phyloP scores from a whole-genome alignment of 2,329 filamentous ascomycete genomes.

The Tolypocladium sp. region DNA sequence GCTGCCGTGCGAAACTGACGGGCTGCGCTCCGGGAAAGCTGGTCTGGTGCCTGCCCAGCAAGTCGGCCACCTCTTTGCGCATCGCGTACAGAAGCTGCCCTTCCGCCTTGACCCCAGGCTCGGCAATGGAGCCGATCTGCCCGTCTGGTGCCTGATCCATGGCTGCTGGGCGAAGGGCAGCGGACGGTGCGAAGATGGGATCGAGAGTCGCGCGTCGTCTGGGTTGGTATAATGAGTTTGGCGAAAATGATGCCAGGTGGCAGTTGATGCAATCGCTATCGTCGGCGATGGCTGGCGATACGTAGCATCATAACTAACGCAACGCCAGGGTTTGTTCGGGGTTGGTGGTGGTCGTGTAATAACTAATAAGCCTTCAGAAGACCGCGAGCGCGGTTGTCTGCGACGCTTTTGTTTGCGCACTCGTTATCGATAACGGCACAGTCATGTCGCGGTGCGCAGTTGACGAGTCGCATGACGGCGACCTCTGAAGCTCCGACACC shows the following conservation, averaged over 20 bases:
- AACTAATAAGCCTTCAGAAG: neutral
- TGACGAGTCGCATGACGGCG: neutral
- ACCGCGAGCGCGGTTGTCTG: neutral
- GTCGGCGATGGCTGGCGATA: neutral
- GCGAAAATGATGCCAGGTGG: neutral
- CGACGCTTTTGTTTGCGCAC: neutral
- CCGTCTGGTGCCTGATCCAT: conserved; percentile 21
- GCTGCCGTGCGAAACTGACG: conserved; percentile 77
- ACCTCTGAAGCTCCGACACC: neutral
- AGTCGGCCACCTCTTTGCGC: conserved; percentile 61
- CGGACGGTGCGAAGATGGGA: neutral
- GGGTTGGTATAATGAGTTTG: neutral
- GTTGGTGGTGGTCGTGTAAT: neutral
- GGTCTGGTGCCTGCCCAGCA: conserved; percentile 60
- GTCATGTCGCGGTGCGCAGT: neutral
- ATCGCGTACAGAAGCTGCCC: conserved; percentile 51
- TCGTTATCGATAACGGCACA: neutral
- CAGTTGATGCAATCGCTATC: neutral
- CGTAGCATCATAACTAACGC: neutral
- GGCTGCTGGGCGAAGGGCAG: neutral
- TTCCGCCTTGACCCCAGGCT: conserved; percentile 57
- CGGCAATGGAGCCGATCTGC: conserved; percentile 41
- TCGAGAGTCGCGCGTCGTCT: neutral
- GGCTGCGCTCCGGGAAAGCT: conserved; percentile 88
- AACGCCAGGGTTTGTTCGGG: neutral